These are phyloP conservation scores for Curvularia hawaiiensis DNA, from an alignment of 2,329 filamentous ascomycete species.

Conservation along the genomic window DNA sequence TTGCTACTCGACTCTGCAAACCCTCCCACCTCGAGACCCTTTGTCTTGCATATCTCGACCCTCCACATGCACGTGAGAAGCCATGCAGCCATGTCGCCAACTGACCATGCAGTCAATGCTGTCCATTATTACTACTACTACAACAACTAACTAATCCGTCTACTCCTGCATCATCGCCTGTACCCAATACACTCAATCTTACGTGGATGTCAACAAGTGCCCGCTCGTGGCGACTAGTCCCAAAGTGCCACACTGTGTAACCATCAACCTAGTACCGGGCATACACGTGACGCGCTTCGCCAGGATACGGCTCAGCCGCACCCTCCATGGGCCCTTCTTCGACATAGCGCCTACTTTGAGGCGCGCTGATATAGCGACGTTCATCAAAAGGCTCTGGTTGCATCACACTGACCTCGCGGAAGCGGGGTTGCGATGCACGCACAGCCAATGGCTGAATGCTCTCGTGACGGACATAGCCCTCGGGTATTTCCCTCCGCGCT, in stretches of 20 bases:
- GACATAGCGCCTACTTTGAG: slow-evolving; percentile 47
- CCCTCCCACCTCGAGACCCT: neutral
- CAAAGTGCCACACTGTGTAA: neutral
- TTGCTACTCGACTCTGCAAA: neutral
- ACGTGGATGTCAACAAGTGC: neutral
- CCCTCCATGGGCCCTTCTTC: slow-evolving; percentile 46
- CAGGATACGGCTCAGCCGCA: slow-evolving; percentile 35
- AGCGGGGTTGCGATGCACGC: slow-evolving; percentile 41
- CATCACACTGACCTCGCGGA: slow-evolving; percentile 50
- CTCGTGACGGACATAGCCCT: slow-evolving; percentile 45
- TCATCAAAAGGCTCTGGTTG: slow-evolving; percentile 43
- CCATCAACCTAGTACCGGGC: slow-evolving; percentile 39
- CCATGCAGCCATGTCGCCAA: too few relatives aligned
- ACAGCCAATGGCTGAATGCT: slow-evolving; percentile 50
- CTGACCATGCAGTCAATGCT: neutral
- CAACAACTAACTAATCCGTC: neutral
- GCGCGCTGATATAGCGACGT: slow-evolving; percentile 39
- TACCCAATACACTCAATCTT: slow-evolving; percentile 8
- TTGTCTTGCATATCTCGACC: neutral
- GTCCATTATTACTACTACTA: neutral
- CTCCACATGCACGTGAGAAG: neutral
- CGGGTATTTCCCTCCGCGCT: slow-evolving; percentile 41
- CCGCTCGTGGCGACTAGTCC: neutral
- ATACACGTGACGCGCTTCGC: slow-evolving; percentile 41
- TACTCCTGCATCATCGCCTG: neutral